phyloP scores from a whole-genome alignment of 371 early-diverging fungal genomes.

The Antonospora locustae region DNA sequence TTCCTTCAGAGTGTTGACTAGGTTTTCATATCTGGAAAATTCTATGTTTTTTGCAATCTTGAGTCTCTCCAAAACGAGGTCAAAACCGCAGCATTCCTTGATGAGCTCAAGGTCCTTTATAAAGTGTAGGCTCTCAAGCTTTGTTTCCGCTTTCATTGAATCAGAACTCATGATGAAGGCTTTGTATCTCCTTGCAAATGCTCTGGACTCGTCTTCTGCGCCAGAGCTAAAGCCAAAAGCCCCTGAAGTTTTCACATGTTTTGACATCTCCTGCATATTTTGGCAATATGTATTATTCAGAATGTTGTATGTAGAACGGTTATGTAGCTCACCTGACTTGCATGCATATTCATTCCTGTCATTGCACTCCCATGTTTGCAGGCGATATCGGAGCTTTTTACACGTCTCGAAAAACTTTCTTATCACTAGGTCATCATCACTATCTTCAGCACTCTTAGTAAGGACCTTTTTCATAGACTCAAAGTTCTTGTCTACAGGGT shows the following conservation, averaged over 20 bases:
- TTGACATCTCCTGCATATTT: conserved; percentile 2
- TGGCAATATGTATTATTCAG: background rate
- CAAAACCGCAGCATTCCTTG: background rate
- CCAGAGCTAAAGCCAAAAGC: conserved; percentile 1
- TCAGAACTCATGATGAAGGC: background rate
- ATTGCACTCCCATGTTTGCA: too few relatives aligned
- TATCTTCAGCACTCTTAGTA: background rate
- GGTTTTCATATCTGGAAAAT: conserved; percentile 8
- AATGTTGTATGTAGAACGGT: background rate
- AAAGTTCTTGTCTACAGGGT: background rate
- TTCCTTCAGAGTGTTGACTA: too few relatives aligned
- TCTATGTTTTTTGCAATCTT: conserved; percentile 16
- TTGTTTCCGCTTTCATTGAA: conserved; percentile 1
- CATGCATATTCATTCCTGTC: too few relatives aligned
- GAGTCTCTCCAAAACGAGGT: conserved; percentile 1
- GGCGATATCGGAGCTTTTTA: too few relatives aligned
- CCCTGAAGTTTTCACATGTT: conserved; percentile 1
- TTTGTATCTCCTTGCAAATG: too few relatives aligned
- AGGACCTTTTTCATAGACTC: background rate
- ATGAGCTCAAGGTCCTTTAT: conserved; percentile 24
- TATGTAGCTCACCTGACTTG: too few relatives aligned
- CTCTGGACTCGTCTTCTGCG: conserved; percentile 13
- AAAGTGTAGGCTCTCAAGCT: conserved; percentile 5
- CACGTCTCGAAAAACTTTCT: background rate
- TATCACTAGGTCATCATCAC: background rate